Conservation (phyloP, 192 early-diverging fungal species). For the Radiomyces spectabilis region DNA sequence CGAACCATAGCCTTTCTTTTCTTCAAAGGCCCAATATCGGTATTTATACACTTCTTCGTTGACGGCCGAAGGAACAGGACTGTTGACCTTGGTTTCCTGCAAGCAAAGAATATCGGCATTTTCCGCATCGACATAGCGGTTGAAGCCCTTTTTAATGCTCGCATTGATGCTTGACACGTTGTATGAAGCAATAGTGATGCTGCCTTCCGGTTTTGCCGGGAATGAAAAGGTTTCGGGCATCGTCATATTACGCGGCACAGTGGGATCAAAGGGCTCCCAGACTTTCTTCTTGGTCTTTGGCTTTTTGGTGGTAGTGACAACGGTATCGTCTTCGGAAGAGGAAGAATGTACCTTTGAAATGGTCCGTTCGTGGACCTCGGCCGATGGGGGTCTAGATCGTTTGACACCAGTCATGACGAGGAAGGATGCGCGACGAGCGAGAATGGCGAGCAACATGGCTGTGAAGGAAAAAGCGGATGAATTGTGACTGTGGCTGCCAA, state of each 20-base stretch:
- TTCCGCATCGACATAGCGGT: constrained; percentile 64
- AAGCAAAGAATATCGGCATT: constrained; percentile 76
- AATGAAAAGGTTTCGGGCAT: constrained; percentile 57
- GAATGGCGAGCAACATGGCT: too few relatives aligned
- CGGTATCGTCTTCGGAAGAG: too few relatives aligned
- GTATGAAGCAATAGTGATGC: constrained; percentile 63
- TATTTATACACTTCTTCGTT: constrained; percentile 58
- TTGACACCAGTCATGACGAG: too few relatives aligned
- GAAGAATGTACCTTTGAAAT: too few relatives aligned
- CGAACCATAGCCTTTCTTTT: constrained; percentile 70
- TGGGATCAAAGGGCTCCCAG: constrained; percentile 21
- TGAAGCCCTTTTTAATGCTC: constrained; percentile 74
- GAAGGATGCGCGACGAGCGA: too few relatives aligned
- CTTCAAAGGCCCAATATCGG: constrained; percentile 60
- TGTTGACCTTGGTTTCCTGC: constrained; percentile 83
- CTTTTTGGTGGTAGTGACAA: constrained; percentile 1
- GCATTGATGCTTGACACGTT: constrained; percentile 74
- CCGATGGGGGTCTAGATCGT: too few relatives aligned
- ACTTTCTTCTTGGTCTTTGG: constrained; percentile 1
- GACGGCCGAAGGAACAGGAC: constrained; percentile 49
- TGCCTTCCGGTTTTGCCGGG: constrained; percentile 36
- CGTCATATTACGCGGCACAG: constrained; percentile 48
- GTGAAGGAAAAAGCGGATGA: too few relatives aligned
- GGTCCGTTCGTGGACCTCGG: too few relatives aligned
- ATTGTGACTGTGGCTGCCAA: too few relatives aligned